A percentile compares a stretch with the other conserved stretches of the same genome.
Evolutionary conservation across 1,284 basidiomycete genomes (phyloP).

Genomic region (Phenoliferia sp.): DNA sequence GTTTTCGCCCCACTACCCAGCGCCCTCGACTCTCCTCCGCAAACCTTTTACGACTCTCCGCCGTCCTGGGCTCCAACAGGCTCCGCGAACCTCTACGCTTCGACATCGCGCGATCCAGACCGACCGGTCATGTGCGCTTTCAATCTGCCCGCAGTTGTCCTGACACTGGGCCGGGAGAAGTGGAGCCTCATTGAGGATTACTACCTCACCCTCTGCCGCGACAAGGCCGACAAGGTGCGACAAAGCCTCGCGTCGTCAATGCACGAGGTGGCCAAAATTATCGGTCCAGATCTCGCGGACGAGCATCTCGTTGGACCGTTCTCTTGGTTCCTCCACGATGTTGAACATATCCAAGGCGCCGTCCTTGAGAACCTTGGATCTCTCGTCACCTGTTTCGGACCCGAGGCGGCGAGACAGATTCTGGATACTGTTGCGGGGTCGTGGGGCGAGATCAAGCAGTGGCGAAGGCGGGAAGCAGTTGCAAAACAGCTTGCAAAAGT

Average conservation of each 20-base stretch:
- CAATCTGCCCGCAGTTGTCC: slow-evolving; percentile 86
- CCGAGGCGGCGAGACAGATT: slow-evolving; percentile 51
- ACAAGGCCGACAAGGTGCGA: slow-evolving; percentile 52
- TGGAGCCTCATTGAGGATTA: slow-evolving; percentile 72
- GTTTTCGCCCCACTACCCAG: slow-evolving; percentile 14
- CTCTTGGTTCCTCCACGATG: slow-evolving; percentile 54
- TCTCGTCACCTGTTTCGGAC: slow-evolving; percentile 32
- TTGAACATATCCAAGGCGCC: slow-evolving; percentile 61
- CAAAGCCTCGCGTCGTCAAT: slow-evolving; percentile 78
- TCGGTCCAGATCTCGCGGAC: slow-evolving; percentile 64
- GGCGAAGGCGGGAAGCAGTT: slow-evolving; percentile 74
- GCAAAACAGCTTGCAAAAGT: slow-evolving; percentile 56
- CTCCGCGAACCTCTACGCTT: slow-evolving; percentile 10
- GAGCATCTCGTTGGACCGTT: slow-evolving; percentile 71
- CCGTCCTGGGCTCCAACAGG: slow-evolving; percentile 6
- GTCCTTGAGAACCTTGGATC: slow-evolving; percentile 46
- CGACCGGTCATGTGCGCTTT: slow-evolving; percentile 54
- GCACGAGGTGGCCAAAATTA: slow-evolving; percentile 82
- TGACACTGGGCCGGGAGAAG: slow-evolving; percentile 69
- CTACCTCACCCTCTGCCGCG: slow-evolving; percentile 59
- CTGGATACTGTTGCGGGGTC: slow-evolving; percentile 54
- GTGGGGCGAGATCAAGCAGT: slow-evolving; percentile 66
- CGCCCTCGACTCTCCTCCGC: slow-evolving; percentile 24
- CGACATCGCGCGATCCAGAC: slow-evolving; percentile 15
- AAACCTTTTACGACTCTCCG: slow-evolving; percentile 8